Evolutionary conservation across 129 eudicot genomes (phyloP).

Genomic region (Rutidosis leptorrhynchoides): DNA sequence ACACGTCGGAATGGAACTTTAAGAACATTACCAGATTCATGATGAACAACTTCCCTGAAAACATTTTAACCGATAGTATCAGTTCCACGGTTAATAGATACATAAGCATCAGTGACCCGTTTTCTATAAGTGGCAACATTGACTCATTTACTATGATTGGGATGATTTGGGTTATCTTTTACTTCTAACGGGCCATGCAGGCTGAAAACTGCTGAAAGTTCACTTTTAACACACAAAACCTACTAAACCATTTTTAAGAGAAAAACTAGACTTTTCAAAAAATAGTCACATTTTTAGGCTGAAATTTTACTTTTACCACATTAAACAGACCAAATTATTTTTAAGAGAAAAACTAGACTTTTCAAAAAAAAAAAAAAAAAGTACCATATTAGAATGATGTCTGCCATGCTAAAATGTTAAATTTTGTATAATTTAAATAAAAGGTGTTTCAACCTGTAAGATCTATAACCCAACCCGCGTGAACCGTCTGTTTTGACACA

Average conservation of each 20-base stretch:
- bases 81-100: slow-evolving; percentile 18
- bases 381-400: neutral
- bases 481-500: neutral
- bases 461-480: neutral
- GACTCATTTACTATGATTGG: neutral
- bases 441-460: neutral
- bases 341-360: too few relatives aligned
- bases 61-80: slow-evolving; percentile 7
- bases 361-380: too few relatives aligned
- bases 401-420: neutral
- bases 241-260: neutral
- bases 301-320: neutral
- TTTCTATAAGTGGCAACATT: neutral
- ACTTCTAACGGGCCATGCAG: neutral
- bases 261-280: neutral
- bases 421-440: neutral
- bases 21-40: slow-evolving; percentile 81
- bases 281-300: too few relatives aligned
- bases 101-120: neutral
- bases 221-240: neutral
- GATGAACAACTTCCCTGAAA: slow-evolving; percentile 78
- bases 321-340: too few relatives aligned
- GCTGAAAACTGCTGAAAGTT: neutral
- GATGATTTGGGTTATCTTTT: neutral
- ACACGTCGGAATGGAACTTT: slow-evolving; percentile 93